These are phyloP conservation scores for Orbilia blumenaviensis DNA, from an alignment of 2,329 filamentous ascomycete genomes.

Conservation along the genomic window DNA sequence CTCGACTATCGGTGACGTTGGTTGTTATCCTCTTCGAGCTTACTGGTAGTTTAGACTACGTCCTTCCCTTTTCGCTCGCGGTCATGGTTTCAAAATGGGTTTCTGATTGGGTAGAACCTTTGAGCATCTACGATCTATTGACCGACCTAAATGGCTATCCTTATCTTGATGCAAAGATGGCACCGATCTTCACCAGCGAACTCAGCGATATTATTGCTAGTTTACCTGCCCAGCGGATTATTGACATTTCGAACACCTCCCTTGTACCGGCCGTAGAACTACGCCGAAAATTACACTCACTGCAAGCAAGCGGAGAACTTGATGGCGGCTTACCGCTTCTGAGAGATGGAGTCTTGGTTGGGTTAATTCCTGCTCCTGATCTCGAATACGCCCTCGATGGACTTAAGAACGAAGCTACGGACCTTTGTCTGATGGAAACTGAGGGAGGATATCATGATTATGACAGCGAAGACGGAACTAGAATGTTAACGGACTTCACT, in stretches of 20 bases:
- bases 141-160: constrained; percentile 98
- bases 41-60: constrained; percentile 92
- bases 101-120: constrained; percentile 90
- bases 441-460: constrained; percentile 66
- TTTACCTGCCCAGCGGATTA: constrained; percentile 77
- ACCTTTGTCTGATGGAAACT: constrained; percentile 80
- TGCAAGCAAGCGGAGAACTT: constrained; percentile 86
- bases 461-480: constrained; percentile 69
- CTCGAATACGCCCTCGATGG: constrained; percentile 91
- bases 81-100: constrained; percentile 98
- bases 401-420: constrained; percentile 76
- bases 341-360: constrained; percentile 79
- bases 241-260: constrained; percentile 86
- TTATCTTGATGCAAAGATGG: constrained; percentile 95
- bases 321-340: constrained; percentile 92
- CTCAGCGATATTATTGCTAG: constrained; percentile 85
- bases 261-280: constrained; percentile 79
- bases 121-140: constrained; percentile 93
- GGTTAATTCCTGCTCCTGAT: constrained; percentile 91
- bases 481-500: constrained; percentile 83
- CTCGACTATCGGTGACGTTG: constrained; percentile 87
- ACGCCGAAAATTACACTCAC: constrained; percentile 78
- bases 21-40: constrained; percentile 96
- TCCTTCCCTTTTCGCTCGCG: constrained; percentile 89
- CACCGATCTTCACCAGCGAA: constrained; percentile 87